A percentile compares a stretch with the other conserved stretches of the same genome.
These are phyloP conservation scores for Oenanthe sinensis DNA, from an alignment of 129 eudicot species.

Conservation along the genomic window DNA sequence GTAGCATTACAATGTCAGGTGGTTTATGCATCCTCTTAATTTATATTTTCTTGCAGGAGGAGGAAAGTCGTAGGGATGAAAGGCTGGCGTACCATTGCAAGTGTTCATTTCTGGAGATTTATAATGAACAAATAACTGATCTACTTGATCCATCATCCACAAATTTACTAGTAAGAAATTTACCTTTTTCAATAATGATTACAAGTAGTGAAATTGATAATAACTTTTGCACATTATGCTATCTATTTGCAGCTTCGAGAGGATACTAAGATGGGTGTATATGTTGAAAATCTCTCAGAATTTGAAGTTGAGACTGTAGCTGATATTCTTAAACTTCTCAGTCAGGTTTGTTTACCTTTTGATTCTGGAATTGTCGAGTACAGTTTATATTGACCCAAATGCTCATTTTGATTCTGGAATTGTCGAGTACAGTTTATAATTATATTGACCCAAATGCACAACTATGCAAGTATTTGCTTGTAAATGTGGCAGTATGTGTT, in stretches of 20 bases:
- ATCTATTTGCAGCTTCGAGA: constrained; percentile 57
- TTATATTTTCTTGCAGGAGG: constrained; percentile 45
- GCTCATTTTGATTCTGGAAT: constrained; percentile 3
- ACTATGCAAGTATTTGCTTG: not conserved
- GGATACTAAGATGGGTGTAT: constrained; percentile 81
- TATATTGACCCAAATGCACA: not conserved
- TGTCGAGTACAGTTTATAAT: not conserved
- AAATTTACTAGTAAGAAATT: constrained; percentile 75
- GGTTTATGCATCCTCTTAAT: not conserved
- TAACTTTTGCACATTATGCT: constrained; percentile 4
- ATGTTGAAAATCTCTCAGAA: constrained; percentile 94
- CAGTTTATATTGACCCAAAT: not conserved
- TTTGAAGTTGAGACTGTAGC: constrained; percentile 86
- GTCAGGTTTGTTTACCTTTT: constrained; percentile 46
- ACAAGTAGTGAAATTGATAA: not conserved
- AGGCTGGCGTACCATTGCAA: constrained; percentile 68
- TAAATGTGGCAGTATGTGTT: not conserved
- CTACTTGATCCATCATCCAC: constrained; percentile 92
- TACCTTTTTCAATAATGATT: not conserved
- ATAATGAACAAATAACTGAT: constrained; percentile 92
- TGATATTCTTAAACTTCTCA: constrained; percentile 73
- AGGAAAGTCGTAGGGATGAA: constrained; percentile 90
- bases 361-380: constrained; percentile 6
- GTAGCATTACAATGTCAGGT: not conserved
- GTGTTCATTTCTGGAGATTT: constrained; percentile 93